phyloP scores from a whole-genome alignment of 2,329 filamentous ascomycete species.

The Apiospora hydei region DNA sequence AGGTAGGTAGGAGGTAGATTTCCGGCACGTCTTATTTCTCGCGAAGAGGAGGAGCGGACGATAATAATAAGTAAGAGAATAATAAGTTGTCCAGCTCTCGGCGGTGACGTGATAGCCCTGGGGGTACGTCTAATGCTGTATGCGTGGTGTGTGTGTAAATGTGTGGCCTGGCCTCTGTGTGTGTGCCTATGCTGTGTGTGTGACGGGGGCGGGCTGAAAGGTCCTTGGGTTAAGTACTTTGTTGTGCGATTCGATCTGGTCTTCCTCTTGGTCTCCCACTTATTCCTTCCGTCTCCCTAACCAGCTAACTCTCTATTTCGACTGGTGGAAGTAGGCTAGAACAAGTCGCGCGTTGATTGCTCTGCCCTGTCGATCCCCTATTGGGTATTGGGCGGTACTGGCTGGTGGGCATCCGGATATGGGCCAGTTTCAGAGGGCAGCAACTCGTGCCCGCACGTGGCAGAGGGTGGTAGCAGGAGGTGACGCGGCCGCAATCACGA shows the following conservation, averaged over 20 bases:
- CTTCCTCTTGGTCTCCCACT: neutral
- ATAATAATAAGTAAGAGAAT: neutral
- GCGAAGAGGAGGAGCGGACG: neutral
- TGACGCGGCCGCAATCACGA: slow-evolving; percentile 21
- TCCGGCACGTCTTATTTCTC: neutral
- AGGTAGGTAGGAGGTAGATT: slow-evolving; percentile 9
- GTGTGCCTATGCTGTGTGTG: too few species aligned
- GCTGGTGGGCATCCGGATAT: slow-evolving; percentile 8
- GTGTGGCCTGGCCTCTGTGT: neutral
- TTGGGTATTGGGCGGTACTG: neutral
- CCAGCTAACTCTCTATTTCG: neutral
- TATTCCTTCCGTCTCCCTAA: neutral
- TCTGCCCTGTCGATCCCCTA: slow-evolving; percentile 18
- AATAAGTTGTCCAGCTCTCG: slow-evolving; percentile 12
- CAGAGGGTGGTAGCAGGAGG: slow-evolving; percentile 16
- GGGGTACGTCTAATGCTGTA: slow-evolving; percentile 1
- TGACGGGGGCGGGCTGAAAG: slow-evolving; percentile 16
- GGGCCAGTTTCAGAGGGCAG: slow-evolving; percentile 17
- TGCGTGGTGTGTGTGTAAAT: neutral
- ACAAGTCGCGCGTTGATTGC: slow-evolving; percentile 2
- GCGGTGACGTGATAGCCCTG: slow-evolving; percentile 16
- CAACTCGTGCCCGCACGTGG: slow-evolving; percentile 15
- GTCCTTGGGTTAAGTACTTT: slow-evolving; percentile 17
- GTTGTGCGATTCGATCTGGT: neutral
- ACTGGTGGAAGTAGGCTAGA: neutral